Percentiles rank a stretch among this genome's conserved stretches.
Conservation (phyloP, 1,284 basidiomycete species). For the Vanrija sp. region DNA sequence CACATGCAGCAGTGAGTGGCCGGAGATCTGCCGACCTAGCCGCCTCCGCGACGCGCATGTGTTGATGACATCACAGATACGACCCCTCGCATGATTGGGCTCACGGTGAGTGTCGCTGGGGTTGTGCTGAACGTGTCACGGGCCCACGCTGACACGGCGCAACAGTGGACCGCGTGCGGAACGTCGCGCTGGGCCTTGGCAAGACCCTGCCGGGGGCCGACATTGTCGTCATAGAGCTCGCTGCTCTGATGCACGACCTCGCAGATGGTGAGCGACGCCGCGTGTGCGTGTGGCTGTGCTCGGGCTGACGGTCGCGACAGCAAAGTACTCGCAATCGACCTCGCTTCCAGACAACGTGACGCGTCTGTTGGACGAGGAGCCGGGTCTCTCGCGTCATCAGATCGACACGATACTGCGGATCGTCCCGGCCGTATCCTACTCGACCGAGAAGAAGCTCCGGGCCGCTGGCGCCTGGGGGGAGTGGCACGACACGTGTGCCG, state of each 20-base stretch:
- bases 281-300: slow-evolving; percentile 32
- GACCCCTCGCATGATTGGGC: slow-evolving; percentile 86
- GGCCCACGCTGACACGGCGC: not conserved
- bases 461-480: slow-evolving; percentile 56
- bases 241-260: slow-evolving; percentile 83
- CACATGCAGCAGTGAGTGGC: slow-evolving; percentile 61
- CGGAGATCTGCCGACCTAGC: too few species aligned
- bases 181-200: slow-evolving; percentile 67
- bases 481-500: slow-evolving; percentile 72
- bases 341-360: slow-evolving; percentile 22
- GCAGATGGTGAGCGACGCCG: slow-evolving; percentile 24
- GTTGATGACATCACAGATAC: slow-evolving; percentile 50
- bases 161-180: slow-evolving; percentile 74
- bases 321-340: slow-evolving; percentile 33
- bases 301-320: slow-evolving; percentile 18
- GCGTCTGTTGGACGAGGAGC: slow-evolving; percentile 22
- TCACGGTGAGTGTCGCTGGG: slow-evolving; percentile 59
- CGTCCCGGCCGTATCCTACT: slow-evolving; percentile 80
- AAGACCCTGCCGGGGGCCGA: slow-evolving; percentile 55
- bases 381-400: slow-evolving; percentile 11
- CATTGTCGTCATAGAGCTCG: slow-evolving; percentile 70
- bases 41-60: not conserved
- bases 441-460: slow-evolving; percentile 69
- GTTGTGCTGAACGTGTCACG: not conserved
- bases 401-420: slow-evolving; percentile 52